Evolutionary conservation across 352 stramenopile species (phyloP), one percentile per base, ranked within the genome.

Genomic region (Phytophthora sojae): DNA sequence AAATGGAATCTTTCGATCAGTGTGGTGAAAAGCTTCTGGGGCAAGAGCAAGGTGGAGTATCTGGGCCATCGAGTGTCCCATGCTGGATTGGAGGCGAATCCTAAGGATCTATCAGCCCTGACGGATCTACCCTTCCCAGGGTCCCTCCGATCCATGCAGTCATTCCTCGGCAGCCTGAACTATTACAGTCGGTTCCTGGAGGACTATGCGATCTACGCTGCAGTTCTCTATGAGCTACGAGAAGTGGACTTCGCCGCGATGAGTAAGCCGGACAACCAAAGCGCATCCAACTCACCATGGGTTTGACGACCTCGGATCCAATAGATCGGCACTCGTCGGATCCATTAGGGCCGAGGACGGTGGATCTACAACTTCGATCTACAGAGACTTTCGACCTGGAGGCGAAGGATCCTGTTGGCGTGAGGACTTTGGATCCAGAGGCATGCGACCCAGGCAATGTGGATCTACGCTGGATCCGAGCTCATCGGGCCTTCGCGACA

Each of bases 1-100:
- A 21, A 23, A 6, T 61, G 37, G 37, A 52, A 61, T 9, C 12
- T 78, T 0, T 61, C 70, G 0, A 72, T 79, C 52, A 82, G 63
- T n/a, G 25, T 76, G 15, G 55, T 64, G 2, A 79, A 80, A 55
- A 80, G 72, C 25, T 35, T 47, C 3, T 71, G 65, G 21, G 71
- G 67, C 6, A 66, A 59, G 49, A 17, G n/a, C 8, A 42, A 49
- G 11, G 64, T 77, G 0, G 60, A 77, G 6, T 77, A 70, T 12
- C 35, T 77, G 0, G 59, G 51, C 2, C 64, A 70, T 29, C 19
- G 29, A 12, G 50, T 75, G 3, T 55, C 21, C 0, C 4, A 19
- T 6, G 44, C 69, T 8, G 64, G 73, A 3, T 9, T 76, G 6
- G 25, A 55, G 19, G 35, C 58, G 2, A 17, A 68, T 1, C 66